Base-by-base conservation (phyloP, 305 asterid genomes). In the Fraxinus nigra region DNA sequence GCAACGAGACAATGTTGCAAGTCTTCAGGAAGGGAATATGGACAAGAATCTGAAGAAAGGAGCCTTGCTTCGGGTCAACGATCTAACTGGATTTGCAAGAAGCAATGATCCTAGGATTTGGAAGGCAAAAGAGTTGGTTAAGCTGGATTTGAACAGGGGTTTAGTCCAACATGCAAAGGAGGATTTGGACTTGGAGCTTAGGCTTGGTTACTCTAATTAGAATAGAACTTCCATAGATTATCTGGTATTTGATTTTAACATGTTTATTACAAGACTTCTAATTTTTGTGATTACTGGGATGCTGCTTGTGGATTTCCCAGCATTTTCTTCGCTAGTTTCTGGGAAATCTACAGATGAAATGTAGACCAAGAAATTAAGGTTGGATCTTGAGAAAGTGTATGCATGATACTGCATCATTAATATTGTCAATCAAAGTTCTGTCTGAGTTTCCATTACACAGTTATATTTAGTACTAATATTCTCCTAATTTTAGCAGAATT, bases 141-240 rank as follows among this genome's bases (percentile, higher is more conserved):
- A 84, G 72, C 75, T 92, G 81, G 91, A 87, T 84, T 87, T 92
- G 86, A 88, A 82, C 78, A 70, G 85, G 86, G 90, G 88, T 43
- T 82, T 87, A 82, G 32, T 89, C 72, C 88, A 83, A 38, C 65
- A 48, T 38, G 80, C 80, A 46, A 78, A 81, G 75, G 81, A 85
- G 75, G 87, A 75, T 54, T 20, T 85, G 80, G 87, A 85, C 70
- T 81, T 85, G 85, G 87, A 85, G 75, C 87, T 85, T 65, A 79
- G 85, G 14, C 80, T 85, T 18, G 87, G 87, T 26, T 67, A 67
- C 56, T 78, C 85, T 77, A 70, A 70, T 70, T 70, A 70, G 40
- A 30, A 14, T 32, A 14, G 11, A 24, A 22, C 34, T 63, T 63
- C 72, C 72, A 63, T 63, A 9, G 34, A 63, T 24, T 63, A 63